Evolutionary conservation across 345 rosid species (phyloP), one percentile per base, ranked within the genome.

Genomic region (Moricandia arvensis): DNA sequence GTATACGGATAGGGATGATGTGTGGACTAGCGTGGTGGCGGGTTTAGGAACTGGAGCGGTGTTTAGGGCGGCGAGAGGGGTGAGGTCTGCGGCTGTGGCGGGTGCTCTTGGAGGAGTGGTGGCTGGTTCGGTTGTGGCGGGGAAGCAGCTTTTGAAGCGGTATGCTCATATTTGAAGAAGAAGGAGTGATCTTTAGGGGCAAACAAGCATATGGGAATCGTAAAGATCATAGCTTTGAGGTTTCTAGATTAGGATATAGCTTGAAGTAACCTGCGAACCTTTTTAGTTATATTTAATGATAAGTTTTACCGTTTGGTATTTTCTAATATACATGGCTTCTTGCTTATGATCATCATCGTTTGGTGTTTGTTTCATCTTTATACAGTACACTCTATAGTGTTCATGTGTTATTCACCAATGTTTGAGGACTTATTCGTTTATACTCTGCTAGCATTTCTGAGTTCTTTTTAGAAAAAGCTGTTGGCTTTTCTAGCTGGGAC

Each of bases 81-180:
- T 88, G 17, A 84, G 94, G 75, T 91, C 94, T n/a, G 98, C 98
- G 5, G 96, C 93, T 1, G 96, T 91, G 58, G 97, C 97, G 0
- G 91, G 98, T 13, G 96, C 96, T 10, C 81, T 93, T 27, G 94
- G 98, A 6, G 98, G 96, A 1, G 5, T 85, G 38, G 91, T 87
- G 3, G 98, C 98, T 0, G 96, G 94, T 2, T 83, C 85, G 0
- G 90, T 78, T 45, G 93, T 88, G 10, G 87, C 90, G 0, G 98
- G 89, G 59, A 93, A 90, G 82, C 96, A 88, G 81, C 81, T 72
- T 11, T 21, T 83, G 67, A 93, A 88, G 87, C 88, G 96, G 68
- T 89, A 90, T 66, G 89, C 83, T 63, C 91, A 89, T 21, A 85
- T 90, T 30, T 91, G 82, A 63, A 11, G 34, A 4, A 9, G 16